Evolutionary conservation across 805 yeast genomes (phyloP).

Genomic region (Candida loeiensis): DNA sequence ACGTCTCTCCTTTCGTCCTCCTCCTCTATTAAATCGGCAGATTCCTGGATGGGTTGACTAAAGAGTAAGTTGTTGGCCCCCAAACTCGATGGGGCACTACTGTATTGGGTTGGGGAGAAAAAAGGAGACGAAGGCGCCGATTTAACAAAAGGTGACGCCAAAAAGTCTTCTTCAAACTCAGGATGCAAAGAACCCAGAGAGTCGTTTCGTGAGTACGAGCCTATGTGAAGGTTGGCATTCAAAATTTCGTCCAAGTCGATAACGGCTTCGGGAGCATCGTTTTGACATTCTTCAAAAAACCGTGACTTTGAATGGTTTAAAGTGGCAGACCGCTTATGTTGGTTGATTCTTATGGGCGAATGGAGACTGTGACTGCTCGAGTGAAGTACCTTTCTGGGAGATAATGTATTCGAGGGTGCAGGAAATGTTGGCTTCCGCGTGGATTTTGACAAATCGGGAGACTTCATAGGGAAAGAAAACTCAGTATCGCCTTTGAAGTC

Average conservation of each 20-base stretch:
- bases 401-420: conserved; percentile 7
- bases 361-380: conserved; percentile 21
- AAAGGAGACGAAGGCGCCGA: conserved; percentile 18
- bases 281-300: conserved; percentile 32
- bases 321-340: conserved; percentile 17
- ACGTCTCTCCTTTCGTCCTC: conserved; percentile 11
- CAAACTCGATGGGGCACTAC: conserved; percentile 9
- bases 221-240: conserved; percentile 30
- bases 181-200: conserved; percentile 11
- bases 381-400: conserved; percentile 10
- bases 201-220: conserved; percentile 11
- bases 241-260: conserved; percentile 40
- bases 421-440: conserved; percentile 5
- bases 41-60: conserved; percentile 32
- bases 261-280: conserved; percentile 34
- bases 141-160: conserved; percentile 31
- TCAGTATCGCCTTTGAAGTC: conserved; percentile 24
- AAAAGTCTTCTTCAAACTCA: conserved; percentile 24
- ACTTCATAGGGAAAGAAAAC: conserved; percentile 30
- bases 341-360: conserved; percentile 31
- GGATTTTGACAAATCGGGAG: conserved; percentile 15
- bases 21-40: conserved; percentile 18
- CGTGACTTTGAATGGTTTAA: conserved; percentile 18
- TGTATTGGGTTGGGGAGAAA: conserved; percentile 5
- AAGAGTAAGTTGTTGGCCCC: conserved; percentile 17